Percentiles rank a stretch among this genome's conserved stretches.
Evolutionary conservation across 495 filamentous ascomycete species (phyloP).

Genomic region (Penicillium crystallinum): DNA sequence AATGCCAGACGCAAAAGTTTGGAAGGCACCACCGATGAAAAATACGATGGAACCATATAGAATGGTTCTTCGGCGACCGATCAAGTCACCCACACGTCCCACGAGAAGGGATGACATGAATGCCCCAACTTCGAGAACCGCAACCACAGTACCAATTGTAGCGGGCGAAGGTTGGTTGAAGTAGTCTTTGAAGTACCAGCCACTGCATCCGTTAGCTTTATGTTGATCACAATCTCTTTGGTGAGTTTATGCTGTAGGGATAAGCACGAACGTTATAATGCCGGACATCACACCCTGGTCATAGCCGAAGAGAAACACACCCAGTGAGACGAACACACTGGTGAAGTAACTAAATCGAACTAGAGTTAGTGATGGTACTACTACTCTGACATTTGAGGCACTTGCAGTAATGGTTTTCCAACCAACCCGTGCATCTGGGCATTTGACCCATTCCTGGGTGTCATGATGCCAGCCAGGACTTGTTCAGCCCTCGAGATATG

Average conservation of each 20-base stretch:
- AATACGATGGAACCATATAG: conserved; percentile 92
- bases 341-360: conserved; percentile 74
- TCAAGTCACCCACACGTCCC: conserved; percentile 83
- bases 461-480: conserved; percentile 76
- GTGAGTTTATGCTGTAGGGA: background rate
- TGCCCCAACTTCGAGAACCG: conserved; percentile 90
- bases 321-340: conserved; percentile 94
- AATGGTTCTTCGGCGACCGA: conserved; percentile 86
- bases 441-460: conserved; percentile 59
- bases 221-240: background rate
- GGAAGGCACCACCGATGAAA: conserved; percentile 81
- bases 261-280: conserved; percentile 82
- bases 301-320: conserved; percentile 97
- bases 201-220: conserved; percentile 48
- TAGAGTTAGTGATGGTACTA: background rate
- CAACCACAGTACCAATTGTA: conserved; percentile 91
- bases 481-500: conserved; percentile 60
- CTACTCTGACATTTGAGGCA: conserved; percentile 31
- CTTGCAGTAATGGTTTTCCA: conserved; percentile 89
- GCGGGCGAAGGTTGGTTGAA: conserved; percentile 82
- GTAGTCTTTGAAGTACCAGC: conserved; percentile 80
- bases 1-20: conserved; percentile 76
- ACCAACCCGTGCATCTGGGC: conserved; percentile 81
- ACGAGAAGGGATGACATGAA: conserved; percentile 87
- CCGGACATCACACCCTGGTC: conserved; percentile 99